These are phyloP conservation scores for Pascua guehoae DNA, from an alignment of 1,284 basidiomycete genomes.

Conservation along the genomic window DNA sequence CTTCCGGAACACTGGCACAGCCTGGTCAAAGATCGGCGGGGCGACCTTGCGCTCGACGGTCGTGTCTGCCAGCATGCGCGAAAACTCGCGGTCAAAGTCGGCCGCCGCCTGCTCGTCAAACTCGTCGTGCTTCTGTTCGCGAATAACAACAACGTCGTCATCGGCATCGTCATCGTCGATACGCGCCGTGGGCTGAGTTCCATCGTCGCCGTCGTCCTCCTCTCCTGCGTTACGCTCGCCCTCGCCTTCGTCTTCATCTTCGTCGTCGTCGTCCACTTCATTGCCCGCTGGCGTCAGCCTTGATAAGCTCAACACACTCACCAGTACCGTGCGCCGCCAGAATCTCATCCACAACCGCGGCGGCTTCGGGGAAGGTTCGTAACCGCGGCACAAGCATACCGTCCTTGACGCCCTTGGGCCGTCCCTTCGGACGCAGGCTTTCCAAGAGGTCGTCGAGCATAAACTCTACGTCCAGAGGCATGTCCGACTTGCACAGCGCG, in stretches of 20 bases:
- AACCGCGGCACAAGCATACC: conserved; percentile 49
- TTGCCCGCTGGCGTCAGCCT: conserved; percentile 1
- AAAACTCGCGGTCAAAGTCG: conserved; percentile 92
- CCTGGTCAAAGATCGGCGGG: conserved; percentile 76
- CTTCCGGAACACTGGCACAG: conserved; percentile 62
- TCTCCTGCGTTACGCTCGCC: conserved; percentile 45
- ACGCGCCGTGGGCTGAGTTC: conserved; percentile 35
- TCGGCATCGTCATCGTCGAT: conserved; percentile 51
- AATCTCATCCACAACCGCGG: conserved; percentile 81
- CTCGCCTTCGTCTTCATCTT: conserved; percentile 20
- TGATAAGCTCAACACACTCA: conserved; percentile 34
- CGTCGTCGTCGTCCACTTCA: conserved; percentile 7
- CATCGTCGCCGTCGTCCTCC: conserved; percentile 83
- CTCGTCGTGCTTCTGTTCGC: conserved; percentile 44
- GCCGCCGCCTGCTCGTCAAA: conserved; percentile 74
- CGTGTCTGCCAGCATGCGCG: conserved; percentile 86
- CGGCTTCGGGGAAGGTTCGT: conserved; percentile 78
- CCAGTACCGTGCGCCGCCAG: conserved; percentile 61
- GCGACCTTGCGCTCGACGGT: conserved; percentile 78
- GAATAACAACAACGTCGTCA: conserved; percentile 64
- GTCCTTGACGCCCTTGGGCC: conserved; percentile 18
- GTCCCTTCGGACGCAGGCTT: conserved; percentile 71
- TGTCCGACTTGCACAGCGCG: conserved; percentile 73
- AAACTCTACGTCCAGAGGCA: conserved; percentile 97
- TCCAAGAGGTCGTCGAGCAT: conserved; percentile 93